Evolutionary conservation across 73 alveolate species (phyloP), one percentile per base, ranked within the genome.

Genomic region (Stentor coeruleus): DNA sequence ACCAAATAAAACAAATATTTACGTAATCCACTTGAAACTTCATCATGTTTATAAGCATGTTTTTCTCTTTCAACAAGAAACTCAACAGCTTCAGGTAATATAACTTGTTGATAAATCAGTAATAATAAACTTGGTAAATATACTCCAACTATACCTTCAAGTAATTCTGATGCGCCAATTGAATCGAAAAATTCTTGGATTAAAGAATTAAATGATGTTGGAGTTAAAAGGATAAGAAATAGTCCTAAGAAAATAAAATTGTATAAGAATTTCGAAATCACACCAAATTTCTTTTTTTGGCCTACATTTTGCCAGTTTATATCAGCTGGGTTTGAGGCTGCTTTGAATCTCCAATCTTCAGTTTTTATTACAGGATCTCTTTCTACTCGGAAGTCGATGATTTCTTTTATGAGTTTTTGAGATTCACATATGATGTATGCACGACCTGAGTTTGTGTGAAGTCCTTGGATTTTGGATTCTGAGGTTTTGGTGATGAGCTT

Each of bases 181-280:
- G 20, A 20, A 14, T 66, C 79, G 15, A 66, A 26, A 1, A 20
- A 26, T 66, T 37, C 14, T 28, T 15, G n/a, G 11, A 66, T 66
- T 1, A 20, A 66, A 20, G 14, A 31, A 66, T 20, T 20, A 66
- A 66, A 66, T 20, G 79, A 26, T 1, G 79, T 20, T 11, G 79
- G 79, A 26, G 79, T 66, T 33, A 86, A 59, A 66, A 66, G n/a
- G 20, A 66, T 31, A 20, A 66, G 39, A 66, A 66, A 66, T 11
- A 66, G n/a, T 28, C n/a, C 36, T 1, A 66, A 14, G 33, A 66
- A 66, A 1, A 66, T 20, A 37, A 66, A 66, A 66, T 66, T 66
- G 33, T 20, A 1, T 11, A 20, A 66, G 33, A 66, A 28, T 1
- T 40, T 26, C 0, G 79, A 20, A 2, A 11, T 20, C 2, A 1